Conservation (phyloP, 1,139 yeast genomes). For the Debaryomyces sp. region DNA sequence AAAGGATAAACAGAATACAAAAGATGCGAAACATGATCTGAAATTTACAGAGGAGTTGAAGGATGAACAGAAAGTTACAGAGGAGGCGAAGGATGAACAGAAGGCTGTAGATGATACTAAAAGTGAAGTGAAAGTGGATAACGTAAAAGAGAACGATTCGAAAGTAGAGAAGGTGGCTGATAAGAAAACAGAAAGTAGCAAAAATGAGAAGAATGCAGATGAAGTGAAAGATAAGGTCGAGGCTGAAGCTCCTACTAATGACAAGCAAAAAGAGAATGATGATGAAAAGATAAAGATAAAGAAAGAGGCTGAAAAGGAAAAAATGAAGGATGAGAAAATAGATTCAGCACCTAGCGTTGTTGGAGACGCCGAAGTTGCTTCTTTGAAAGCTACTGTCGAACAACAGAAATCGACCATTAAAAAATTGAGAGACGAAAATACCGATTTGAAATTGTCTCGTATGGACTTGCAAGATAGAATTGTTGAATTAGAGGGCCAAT, state of each 20-base stretch:
- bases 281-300: constrained; percentile 10
- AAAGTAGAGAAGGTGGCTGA: background rate
- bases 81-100: background rate
- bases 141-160: background rate
- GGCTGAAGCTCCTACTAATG: constrained; percentile 11
- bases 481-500: constrained; percentile 25
- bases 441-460: constrained; percentile 44
- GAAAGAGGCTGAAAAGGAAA: constrained; percentile 8
- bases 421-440: constrained; percentile 46
- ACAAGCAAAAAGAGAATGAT: constrained; percentile 7
- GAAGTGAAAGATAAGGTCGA: constrained; percentile 16
- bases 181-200: constrained; percentile 1
- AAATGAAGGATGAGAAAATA: constrained; percentile 3
- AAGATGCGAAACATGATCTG: background rate
- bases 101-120: background rate
- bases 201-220: constrained; percentile 6
- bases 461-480: constrained; percentile 51
- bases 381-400: constrained; percentile 26
- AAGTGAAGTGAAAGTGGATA: background rate
- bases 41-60: background rate
- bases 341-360: background rate
- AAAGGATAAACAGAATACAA: background rate
- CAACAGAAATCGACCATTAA: constrained; percentile 40
- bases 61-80: background rate
- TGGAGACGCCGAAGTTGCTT: constrained; percentile 33